Evolutionary conservation across 108 stramenopile genomes (phyloP).

Genomic region (Cyclotella kingstonii): DNA sequence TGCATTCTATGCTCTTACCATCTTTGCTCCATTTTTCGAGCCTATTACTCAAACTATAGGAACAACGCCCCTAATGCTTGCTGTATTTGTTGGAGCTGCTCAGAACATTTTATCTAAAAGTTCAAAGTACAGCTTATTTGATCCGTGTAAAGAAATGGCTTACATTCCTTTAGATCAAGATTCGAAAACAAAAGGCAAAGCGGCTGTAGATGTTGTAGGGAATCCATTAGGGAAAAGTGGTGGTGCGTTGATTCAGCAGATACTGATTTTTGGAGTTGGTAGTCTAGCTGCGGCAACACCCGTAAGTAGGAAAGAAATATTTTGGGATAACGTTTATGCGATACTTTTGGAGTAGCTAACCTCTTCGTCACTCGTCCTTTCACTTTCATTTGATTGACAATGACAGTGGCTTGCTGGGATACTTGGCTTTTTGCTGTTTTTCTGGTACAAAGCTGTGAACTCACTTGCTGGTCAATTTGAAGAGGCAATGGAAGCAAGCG

Average conservation of each 20-base stretch:
- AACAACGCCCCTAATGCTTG: slow-evolving; percentile 93
- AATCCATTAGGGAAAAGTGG: slow-evolving; percentile 97
- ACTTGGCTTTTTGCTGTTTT: slow-evolving; percentile 62
- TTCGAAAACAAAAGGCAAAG: slow-evolving; percentile 98
- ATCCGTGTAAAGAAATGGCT: slow-evolving; percentile 99
- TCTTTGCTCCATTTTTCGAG: slow-evolving; percentile 65
- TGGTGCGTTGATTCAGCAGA: slow-evolving; percentile 93
- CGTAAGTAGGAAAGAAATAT: slow-evolving; percentile 36
- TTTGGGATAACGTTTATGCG: no score
- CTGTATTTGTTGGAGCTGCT: slow-evolving; percentile 93
- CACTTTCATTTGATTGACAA: no score
- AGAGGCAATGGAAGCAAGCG: slow-evolving; percentile 62
- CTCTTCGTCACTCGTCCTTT: no score
- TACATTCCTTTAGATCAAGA: slow-evolving; percentile 98
- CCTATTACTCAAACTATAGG: slow-evolving; percentile 70
- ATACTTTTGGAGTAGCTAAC: no score
- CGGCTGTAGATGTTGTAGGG: slow-evolving; percentile 98
- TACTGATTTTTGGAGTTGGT: slow-evolving; percentile 88
- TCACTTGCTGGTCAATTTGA: slow-evolving; percentile 82
- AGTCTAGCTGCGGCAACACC: slow-evolving; percentile 89
- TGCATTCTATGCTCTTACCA: slow-evolving; percentile 87
- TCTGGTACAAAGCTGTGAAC: slow-evolving; percentile 79
- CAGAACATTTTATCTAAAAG: slow-evolving; percentile 96
- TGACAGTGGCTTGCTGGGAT: slow-evolving; percentile 77
- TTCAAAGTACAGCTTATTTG: slow-evolving; percentile 95